A percentile compares a stretch with the other conserved stretches of the same genome.
These are phyloP conservation scores for Wickerhamiella sergipiensis DNA, from an alignment of 805 yeast species.

Conservation along the genomic window DNA sequence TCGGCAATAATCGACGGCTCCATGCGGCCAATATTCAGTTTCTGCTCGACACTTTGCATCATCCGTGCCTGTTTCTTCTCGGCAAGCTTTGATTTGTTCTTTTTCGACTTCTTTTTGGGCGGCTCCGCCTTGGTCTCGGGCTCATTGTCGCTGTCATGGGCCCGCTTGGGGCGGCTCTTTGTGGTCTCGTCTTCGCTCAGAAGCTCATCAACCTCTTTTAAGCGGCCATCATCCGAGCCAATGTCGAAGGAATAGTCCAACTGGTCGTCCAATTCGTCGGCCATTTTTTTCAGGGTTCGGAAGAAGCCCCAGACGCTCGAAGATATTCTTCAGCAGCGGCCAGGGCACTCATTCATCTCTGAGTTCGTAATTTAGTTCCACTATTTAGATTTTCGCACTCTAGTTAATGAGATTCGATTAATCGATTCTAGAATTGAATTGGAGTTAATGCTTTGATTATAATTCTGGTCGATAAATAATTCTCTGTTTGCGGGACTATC, in stretches of 20 bases:
- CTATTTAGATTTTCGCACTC: too few relatives aligned
- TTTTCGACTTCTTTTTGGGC: constrained; percentile 7
- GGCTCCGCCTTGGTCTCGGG: constrained; percentile 21
- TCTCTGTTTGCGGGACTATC: too few relatives aligned
- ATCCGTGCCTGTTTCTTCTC: constrained; percentile 12
- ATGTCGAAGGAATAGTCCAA: constrained; percentile 43
- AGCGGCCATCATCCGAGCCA: constrained; percentile 27
- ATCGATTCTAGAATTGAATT: too few relatives aligned
- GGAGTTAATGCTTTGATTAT: too few relatives aligned
- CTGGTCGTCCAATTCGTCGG: constrained; percentile 73
- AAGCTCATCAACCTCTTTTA: not conserved
- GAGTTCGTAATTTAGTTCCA: too few relatives aligned
- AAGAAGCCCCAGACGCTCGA: not conserved
- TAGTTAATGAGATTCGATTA: too few relatives aligned
- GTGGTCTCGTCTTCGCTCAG: not conserved
- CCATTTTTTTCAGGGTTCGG: constrained; percentile 17
- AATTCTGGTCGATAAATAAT: too few relatives aligned
- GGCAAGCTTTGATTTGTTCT: constrained; percentile 17
- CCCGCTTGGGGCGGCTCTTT: not conserved
- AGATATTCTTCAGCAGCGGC: not conserved
- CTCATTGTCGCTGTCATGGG: constrained; percentile 20
- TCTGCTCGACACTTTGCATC: constrained; percentile 30
- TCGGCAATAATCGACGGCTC: constrained; percentile 54
- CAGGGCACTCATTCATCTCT: too few relatives aligned
- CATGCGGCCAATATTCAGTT: constrained; percentile 39